Evolutionary conservation across 345 rosid genomes (phyloP), one percentile per base, ranked within the genome.

Genomic region (Kandelia obovata): DNA sequence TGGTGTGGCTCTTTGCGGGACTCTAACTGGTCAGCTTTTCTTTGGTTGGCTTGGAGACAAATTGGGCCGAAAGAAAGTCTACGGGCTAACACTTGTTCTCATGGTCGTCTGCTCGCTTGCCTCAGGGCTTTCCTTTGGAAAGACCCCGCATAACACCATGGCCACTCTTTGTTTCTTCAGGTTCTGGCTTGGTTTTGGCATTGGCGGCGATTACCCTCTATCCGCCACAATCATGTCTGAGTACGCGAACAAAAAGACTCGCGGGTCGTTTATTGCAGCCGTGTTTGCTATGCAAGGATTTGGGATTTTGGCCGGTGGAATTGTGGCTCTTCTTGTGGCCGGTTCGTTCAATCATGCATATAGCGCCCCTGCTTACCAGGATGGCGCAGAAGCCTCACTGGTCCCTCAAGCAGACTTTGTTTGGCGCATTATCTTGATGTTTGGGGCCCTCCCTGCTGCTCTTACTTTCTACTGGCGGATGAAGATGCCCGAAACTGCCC

Each of bases 41-140:
- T 69, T 75, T 31, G 78, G 74, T 1, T 75, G 74, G 78, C 78
- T 75, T 77, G 83, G 86, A 13, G 86, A 82, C 74, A 79, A 82
- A 21, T 26, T 82, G 3, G 86, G 83, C 1, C 49, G 85, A 1
- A 82, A 79, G 10, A 79, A 46, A 64, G 83, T 74, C 21, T 79
- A 82, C 1, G 86, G 81, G 3, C 16, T 82, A 9, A 82, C 86
- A 19, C 60, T 75, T 26, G 11, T 70, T 58, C 74, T 75, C 51
- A 75, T 75, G 78, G 67, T 75, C 7, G 28, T 70, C 31, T 64
- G 74, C 25, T 75, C 78, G 5, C 0, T 75, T 16, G 78, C 71
- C 10, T 70, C 78, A 0, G 78, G 78, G 3, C 74, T 75, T 37
- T 75, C 78, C 28, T 75, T 75, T 39, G 71, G 74, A n/a, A 4